Conservation (phyloP, 148 eudicot species). For the Agrostemma githago region DNA sequence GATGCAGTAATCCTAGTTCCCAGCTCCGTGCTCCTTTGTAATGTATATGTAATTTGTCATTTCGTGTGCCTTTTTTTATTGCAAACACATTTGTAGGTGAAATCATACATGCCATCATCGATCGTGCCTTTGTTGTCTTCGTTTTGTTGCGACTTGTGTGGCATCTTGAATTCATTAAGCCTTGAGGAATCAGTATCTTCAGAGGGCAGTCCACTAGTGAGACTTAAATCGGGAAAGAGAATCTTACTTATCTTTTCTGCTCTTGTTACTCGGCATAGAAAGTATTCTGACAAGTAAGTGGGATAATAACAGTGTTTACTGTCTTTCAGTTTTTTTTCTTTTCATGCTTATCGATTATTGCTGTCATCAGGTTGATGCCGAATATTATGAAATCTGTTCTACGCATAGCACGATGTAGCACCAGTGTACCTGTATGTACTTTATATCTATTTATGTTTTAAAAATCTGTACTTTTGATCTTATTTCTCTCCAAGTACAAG, state of each 20-base stretch:
- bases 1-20: neutral
- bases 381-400: conserved; percentile 47
- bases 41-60: conserved; percentile 5
- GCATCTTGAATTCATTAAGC: conserved; percentile 44
- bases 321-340: conserved; percentile 5
- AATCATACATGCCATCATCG: conserved; percentile 77
- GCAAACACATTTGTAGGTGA: conserved; percentile 42
- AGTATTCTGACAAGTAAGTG: conserved; percentile 69
- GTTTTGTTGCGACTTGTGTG: conserved; percentile 49
- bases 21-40: neutral
- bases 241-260: conserved; percentile 61
- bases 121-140: conserved; percentile 47
- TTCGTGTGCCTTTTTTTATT: conserved; percentile 14
- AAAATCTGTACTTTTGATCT: neutral
- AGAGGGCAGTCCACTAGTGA: conserved; percentile 40
- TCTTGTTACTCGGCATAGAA: conserved; percentile 68
- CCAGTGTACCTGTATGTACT: conserved; percentile 48
- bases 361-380: conserved; percentile 65
- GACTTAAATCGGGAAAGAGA: conserved; percentile 67
- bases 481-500: neutral
- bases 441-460: neutral
- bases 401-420: conserved; percentile 39
- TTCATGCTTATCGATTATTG: conserved; percentile 15
- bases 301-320: neutral
- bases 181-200: conserved; percentile 35